Evolutionary conservation across 2,329 filamentous ascomycete genomes (phyloP), one percentile per base, ranked within the genome.

Genomic region (Pseudocercospora macadamiae): DNA sequence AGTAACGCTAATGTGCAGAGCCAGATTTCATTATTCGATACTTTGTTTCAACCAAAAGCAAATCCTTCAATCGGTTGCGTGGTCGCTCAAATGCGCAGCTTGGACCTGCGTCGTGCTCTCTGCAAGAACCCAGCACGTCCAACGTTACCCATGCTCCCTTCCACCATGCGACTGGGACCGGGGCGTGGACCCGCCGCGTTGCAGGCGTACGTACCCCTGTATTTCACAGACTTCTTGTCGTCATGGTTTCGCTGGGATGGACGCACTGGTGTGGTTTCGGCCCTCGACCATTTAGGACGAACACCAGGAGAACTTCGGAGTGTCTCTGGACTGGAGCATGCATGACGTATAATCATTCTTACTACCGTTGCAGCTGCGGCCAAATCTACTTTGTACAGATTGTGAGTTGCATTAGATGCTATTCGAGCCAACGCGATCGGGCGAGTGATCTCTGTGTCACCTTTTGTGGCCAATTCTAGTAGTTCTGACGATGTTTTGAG

Each of bases 51-150:
- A 45, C 7, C 21, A 10, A 21, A 45, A 45, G 21, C 39, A 45
- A 21, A 45, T 45, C 21, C 3, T 26, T 9, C 23, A 30, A 51
- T 56, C 45, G 54, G 42, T 25, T 28, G 19, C 16, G 54, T 49
- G 19, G 44, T 49, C 54, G 25, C 34, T 12, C 26, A 7, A 52
- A 14, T 25, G 39, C 19, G 39, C 39, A n/a, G 1, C 10, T 36
- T 19, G 55, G 55, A 53, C 56, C 49, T 58, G 56, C 56, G 56
- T 51, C 51, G 37, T 49, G 56, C 49, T 42, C 6, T 23, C 19
- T 19, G 45, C 39, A 25, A 44, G 16, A 44, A 25, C 39, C 16
- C 19, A 45, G 21, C 42, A 21, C 23, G 42, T 45, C 21, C 42
- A 45, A 45, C 42, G 42, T 45, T 25, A 16, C 14, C 42, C 42